A percentile compares a stretch with the other conserved stretches of the same genome.
These are phyloP conservation scores for Lactifluus rugatus DNA, from an alignment of 768 basidiomycete species.

Conservation along the genomic window DNA sequence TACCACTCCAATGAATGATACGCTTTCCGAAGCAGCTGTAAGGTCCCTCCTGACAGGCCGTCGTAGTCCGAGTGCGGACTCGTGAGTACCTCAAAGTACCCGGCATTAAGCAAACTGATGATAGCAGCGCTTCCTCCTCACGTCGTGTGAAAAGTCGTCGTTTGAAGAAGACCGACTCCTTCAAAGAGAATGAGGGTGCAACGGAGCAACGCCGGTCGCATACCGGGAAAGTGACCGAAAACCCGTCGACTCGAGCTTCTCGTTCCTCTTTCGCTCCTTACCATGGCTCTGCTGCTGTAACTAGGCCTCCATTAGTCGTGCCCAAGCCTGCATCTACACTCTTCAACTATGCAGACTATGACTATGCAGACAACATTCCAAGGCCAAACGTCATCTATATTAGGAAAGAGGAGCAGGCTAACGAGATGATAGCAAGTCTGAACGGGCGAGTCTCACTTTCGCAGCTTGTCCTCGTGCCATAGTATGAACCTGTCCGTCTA, in stretches of 20 bases:
- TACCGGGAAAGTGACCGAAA: background rate
- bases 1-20: constrained; percentile 6
- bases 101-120: background rate
- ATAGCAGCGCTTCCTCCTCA: background rate
- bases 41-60: background rate
- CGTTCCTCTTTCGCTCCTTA: background rate
- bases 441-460: constrained; percentile 27
- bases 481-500: constrained; percentile 13
- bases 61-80: background rate
- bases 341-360: constrained; percentile 36
- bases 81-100: background rate
- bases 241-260: background rate
- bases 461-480: background rate
- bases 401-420: constrained; percentile 32
- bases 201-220: background rate
- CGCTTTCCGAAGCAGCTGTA: background rate
- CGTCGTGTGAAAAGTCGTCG: background rate
- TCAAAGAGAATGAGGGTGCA: constrained; percentile 4
- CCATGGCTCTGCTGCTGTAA: background rate
- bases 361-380: constrained; percentile 30
- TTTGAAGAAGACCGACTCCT: background rate
- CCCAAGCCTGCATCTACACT: constrained; percentile 19
- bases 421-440: constrained; percentile 31
- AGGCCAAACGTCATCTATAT: constrained; percentile 32
- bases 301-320: background rate